Conservation (phyloP, 2,329 filamentous ascomycete genomes). For the Cytospora paraplurivora region DNA sequence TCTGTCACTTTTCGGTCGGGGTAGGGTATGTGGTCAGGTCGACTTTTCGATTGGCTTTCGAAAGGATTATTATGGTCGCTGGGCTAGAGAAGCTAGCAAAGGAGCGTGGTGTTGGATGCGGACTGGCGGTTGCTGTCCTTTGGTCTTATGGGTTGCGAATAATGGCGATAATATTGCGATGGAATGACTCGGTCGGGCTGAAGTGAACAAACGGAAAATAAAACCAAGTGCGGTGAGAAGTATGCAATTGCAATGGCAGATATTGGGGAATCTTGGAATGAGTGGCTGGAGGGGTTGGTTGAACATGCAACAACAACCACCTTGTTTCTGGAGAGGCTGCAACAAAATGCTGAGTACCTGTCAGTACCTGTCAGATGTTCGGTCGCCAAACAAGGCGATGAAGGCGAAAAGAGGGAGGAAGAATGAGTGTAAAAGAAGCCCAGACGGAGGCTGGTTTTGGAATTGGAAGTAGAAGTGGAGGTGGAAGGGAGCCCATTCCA, state of each 20-base stretch:
- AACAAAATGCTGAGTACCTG: not conserved
- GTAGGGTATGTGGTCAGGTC: not conserved
- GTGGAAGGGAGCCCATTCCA: slow-evolving; percentile 9
- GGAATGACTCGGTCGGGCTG: slow-evolving; percentile 4
- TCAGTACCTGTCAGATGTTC: not conserved
- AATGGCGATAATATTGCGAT: slow-evolving; percentile 4
- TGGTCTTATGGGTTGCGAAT: not conserved
- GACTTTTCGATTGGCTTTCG: not conserved
- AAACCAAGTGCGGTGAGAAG: not conserved
- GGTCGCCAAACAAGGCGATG: not conserved
- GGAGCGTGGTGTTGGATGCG: slow-evolving; percentile 6
- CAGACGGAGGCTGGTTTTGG: not conserved
- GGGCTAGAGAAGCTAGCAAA: not conserved
- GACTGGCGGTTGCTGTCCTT: not conserved
- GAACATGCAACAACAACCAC: not conserved
- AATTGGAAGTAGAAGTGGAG: slow-evolving; percentile 4
- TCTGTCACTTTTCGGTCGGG: not conserved
- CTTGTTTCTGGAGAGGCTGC: not conserved
- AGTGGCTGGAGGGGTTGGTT: not conserved
- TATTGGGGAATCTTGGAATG: not conserved
- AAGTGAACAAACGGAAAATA: not conserved
- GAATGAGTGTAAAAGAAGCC: not conserved
- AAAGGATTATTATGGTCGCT: not conserved
- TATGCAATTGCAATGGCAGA: not conserved
- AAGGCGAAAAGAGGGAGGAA: slow-evolving; percentile 17